phyloP scores from a whole-genome alignment of 2,329 filamentous ascomycete genomes.

The Colletotrichum chlorophyti region DNA sequence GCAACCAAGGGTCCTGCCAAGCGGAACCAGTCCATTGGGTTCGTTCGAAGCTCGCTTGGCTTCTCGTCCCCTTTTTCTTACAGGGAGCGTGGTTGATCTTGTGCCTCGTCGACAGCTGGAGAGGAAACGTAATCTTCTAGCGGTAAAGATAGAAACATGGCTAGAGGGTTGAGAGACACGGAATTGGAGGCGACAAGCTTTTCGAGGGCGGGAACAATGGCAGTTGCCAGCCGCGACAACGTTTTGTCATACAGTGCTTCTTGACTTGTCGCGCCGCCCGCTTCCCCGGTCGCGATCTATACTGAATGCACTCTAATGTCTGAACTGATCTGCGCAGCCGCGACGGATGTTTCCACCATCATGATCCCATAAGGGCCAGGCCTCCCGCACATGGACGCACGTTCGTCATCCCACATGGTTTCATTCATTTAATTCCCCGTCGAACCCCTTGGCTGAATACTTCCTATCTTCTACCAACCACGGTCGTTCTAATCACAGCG shows the following conservation, averaged over 20 bases:
- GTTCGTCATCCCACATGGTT: not conserved
- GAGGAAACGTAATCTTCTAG: too few species aligned
- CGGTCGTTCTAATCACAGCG: too few species aligned
- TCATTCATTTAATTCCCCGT: too few species aligned
- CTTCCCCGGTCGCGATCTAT: not conserved
- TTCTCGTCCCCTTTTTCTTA: not conserved
- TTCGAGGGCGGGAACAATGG: too few species aligned
- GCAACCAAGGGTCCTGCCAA: not conserved
- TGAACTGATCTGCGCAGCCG: not conserved
- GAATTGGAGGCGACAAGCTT: too few species aligned
- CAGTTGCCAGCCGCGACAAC: not conserved
- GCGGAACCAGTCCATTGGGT: not conserved
- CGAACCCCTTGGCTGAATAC: too few species aligned
- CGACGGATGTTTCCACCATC: not conserved
- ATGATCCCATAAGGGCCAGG: not conserved
- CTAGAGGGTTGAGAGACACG: too few species aligned
- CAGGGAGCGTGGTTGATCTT: not conserved
- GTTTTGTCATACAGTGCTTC: too few species aligned
- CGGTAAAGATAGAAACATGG: too few species aligned
- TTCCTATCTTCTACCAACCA: too few species aligned
- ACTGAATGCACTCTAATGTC: not conserved
- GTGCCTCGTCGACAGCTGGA: too few species aligned
- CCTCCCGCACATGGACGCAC: not conserved
- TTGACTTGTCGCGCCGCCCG: not conserved
- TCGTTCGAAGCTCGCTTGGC: too few species aligned